These are phyloP conservation scores for Paraphaeosphaeria sporulosa DNA, from an alignment of 2,329 filamentous ascomycete genomes.

Conservation along the genomic window DNA sequence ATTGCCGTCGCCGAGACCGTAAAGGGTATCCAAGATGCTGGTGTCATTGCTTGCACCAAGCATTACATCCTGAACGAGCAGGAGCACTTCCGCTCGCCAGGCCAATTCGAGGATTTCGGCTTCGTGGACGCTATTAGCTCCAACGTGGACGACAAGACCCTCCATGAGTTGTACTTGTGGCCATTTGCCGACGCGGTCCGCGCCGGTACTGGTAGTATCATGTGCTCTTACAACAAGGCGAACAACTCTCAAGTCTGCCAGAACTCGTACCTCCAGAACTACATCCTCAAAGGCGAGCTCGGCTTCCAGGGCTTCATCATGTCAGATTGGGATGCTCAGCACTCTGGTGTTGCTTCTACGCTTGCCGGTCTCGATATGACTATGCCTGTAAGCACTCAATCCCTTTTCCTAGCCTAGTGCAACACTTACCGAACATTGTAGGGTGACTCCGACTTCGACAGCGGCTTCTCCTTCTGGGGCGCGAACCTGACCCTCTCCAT, in stretches of 20 bases:
- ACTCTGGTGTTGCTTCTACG: conserved; percentile 71
- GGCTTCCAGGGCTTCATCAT: conserved; percentile 80
- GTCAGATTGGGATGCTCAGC: conserved; percentile 80
- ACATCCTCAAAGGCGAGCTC: conserved; percentile 78
- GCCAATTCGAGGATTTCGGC: conserved; percentile 66
- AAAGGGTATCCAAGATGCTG: conserved; percentile 80
- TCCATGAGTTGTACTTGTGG: conserved; percentile 71
- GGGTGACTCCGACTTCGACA: conserved; percentile 80
- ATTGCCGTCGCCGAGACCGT: conserved; percentile 75
- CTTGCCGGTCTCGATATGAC: conserved; percentile 82
- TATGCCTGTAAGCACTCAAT: conserved; percentile 60
- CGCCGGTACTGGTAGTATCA: conserved; percentile 59
- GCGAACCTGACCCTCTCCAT: conserved; percentile 86
- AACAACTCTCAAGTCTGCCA: conserved; percentile 85
- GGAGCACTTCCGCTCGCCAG: conserved; percentile 71
- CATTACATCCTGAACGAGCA: conserved; percentile 70
- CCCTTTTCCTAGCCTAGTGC: neutral
- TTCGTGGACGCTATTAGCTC: conserved; percentile 68
- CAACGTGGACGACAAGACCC: conserved; percentile 69
- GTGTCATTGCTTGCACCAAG: conserved; percentile 75
- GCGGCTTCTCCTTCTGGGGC: conserved; percentile 79
- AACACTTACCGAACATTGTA: neutral
- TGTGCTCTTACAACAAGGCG: conserved; percentile 75
- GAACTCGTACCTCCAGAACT: conserved; percentile 78
- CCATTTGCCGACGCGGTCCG: conserved; percentile 61